Evolutionary conservation across 2,329 filamentous ascomycete species (phyloP).

Genomic region (Fusarium bulbicola): DNA sequence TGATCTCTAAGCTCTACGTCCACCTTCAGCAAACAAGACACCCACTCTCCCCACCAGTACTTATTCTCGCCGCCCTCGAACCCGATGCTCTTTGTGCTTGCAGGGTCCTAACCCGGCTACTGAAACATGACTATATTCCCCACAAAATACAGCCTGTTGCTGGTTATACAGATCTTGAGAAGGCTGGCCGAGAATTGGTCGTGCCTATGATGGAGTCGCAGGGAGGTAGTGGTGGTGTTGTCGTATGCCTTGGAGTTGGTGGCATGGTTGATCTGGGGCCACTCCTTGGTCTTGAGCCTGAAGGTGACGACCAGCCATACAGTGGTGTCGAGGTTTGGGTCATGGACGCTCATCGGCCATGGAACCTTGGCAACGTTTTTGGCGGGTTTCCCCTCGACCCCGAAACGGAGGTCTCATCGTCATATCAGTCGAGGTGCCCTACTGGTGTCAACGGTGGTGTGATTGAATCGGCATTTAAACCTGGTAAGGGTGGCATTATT

Average conservation of each 20-base stretch:
- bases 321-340: conserved; percentile 96
- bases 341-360: conserved; percentile 88
- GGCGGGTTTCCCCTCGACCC: conserved; percentile 72
- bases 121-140: conserved; percentile 96
- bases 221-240: conserved; percentile 86
- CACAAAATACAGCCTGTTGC: conserved; percentile 97
- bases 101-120: conserved; percentile 89
- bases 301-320: conserved; percentile 73
- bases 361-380: conserved; percentile 95
- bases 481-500: conserved; percentile 86
- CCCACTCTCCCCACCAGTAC: conserved; percentile 87
- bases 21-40: conserved; percentile 88
- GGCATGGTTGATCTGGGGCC: conserved; percentile 88
- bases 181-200: conserved; percentile 80
- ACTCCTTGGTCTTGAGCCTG: conserved; percentile 74
- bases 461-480: conserved; percentile 75
- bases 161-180: conserved; percentile 89
- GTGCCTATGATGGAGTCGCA: conserved; percentile 85
- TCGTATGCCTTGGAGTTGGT: conserved; percentile 91
- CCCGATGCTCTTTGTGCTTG: conserved; percentile 96
- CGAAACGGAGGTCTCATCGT: conserved; percentile 56
- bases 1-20: conserved; percentile 90
- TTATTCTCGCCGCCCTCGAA: conserved; percentile 92
- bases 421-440: conserved; percentile 62
- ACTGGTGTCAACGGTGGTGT: conserved; percentile 77